Conservation (phyloP, 495 filamentous ascomycete species). For the Podospora pseudoanserina region DNA sequence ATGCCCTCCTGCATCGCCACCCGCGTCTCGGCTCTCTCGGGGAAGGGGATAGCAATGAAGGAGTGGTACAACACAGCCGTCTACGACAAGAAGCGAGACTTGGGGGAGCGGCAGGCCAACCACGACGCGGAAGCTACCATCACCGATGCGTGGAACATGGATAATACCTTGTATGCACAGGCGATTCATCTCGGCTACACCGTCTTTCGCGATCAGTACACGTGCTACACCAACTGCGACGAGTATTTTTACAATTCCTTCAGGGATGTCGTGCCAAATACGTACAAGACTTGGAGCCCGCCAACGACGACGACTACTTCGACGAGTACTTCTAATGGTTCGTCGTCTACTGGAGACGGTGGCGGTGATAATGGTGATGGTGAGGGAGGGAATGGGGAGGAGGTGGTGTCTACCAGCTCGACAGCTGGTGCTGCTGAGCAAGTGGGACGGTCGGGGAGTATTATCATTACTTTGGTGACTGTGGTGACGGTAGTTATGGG, state of each 20-base stretch:
- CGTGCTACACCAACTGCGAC: neutral
- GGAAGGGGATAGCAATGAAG: neutral
- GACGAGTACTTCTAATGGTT: neutral
- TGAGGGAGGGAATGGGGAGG: neutral
- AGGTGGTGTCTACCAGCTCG: neutral
- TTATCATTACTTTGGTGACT: neutral
- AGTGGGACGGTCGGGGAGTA: neutral
- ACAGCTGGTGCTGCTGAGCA: neutral
- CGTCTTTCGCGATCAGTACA: neutral
- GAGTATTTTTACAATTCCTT: neutral
- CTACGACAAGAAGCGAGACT: constrained; percentile 1
- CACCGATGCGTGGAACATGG: neutral
- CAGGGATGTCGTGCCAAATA: neutral
- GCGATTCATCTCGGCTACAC: neutral
- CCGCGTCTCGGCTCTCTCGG: neutral
- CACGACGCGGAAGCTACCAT: neutral
- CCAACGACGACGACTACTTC: neutral
- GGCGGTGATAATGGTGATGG: neutral
- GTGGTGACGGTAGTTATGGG: neutral
- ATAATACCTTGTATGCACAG: neutral
- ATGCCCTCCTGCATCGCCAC: constrained; percentile 3
- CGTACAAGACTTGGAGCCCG: neutral
- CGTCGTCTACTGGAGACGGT: too few relatives aligned
- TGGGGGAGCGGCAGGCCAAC: neutral
- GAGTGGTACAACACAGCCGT: neutral